Percentiles rank a stretch among this genome's conserved stretches.
phyloP scores from a whole-genome alignment of 306 rosid genomes.

The Cucumis cinereus region DNA sequence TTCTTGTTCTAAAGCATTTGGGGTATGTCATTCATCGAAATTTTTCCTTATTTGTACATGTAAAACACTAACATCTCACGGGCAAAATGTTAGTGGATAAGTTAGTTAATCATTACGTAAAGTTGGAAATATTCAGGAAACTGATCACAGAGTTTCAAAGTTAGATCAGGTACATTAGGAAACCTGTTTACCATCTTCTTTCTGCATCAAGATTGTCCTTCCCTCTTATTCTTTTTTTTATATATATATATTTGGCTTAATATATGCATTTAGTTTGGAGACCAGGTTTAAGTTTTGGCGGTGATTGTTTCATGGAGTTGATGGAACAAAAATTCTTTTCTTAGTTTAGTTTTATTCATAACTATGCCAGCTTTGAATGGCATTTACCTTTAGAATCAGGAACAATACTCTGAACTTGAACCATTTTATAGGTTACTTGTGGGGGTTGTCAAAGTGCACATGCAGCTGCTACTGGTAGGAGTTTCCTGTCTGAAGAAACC shows the following conservation, averaged over 20 bases:
- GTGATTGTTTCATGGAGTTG: background rate
- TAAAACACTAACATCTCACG: background rate
- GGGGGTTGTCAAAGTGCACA: conserved; percentile 99
- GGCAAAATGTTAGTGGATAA: background rate
- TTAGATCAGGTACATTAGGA: background rate
- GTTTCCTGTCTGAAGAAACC: conserved; percentile 3
- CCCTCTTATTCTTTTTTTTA: background rate
- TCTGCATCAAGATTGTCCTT: background rate
- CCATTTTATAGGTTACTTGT: conserved; percentile 68
- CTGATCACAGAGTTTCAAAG: background rate
- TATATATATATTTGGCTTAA: background rate
- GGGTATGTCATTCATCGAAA: background rate
- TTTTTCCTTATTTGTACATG: background rate
- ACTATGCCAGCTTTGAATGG: conserved; percentile 1
- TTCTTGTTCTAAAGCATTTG: background rate
- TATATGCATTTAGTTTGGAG: background rate
- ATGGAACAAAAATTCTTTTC: background rate
- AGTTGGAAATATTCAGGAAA: background rate
- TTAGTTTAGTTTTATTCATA: background rate
- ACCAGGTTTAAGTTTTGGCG: background rate
- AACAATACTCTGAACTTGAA: background rate
- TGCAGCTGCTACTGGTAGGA: conserved; percentile 79
- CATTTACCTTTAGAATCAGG: background rate
- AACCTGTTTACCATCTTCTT: background rate
- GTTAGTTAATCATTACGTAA: background rate